Evolutionary conservation across 2,329 filamentous ascomycete genomes (phyloP).

Genomic region (Hymenoscyphus fructigenus): DNA sequence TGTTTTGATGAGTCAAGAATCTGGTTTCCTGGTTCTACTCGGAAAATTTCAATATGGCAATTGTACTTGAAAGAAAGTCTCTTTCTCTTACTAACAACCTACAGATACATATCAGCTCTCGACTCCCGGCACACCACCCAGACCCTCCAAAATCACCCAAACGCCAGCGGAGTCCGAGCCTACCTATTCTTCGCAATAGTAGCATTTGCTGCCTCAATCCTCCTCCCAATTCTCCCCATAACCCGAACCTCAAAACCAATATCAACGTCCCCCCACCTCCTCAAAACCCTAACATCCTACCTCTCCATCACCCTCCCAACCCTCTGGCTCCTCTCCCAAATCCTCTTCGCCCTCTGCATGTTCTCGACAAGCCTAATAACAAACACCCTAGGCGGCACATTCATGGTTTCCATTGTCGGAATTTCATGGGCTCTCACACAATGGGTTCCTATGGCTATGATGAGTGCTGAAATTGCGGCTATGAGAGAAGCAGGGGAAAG

Average conservation of each 20-base stretch:
- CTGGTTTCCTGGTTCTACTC: no score
- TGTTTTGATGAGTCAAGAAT: no score
- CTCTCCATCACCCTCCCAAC: slow-evolving; percentile 8
- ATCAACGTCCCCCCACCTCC: background rate
- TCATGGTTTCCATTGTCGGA: slow-evolving; percentile 24
- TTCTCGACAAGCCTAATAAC: slow-evolving; percentile 25
- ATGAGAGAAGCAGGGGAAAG: background rate
- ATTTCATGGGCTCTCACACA: slow-evolving; percentile 36
- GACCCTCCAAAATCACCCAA: slow-evolving; percentile 7
- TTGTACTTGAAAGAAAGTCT: background rate
- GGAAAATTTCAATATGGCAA: background rate
- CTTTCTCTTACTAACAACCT: background rate
- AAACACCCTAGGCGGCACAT: slow-evolving; percentile 15
- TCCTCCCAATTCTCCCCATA: slow-evolving; percentile 6
- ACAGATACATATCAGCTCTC: slow-evolving; percentile 8
- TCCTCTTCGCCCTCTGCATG: slow-evolving; percentile 25
- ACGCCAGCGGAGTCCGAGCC: slow-evolving; percentile 9
- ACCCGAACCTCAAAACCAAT: background rate
- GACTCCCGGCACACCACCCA: background rate
- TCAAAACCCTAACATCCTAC: background rate
- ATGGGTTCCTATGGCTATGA: slow-evolving; percentile 36
- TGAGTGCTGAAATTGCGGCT: slow-evolving; percentile 30
- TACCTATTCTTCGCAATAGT: slow-evolving; percentile 15
- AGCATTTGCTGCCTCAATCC: slow-evolving; percentile 6
- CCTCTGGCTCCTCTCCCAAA: slow-evolving; percentile 25